These are phyloP conservation scores for Eimeria falciformis DNA, from an alignment of 169 alveolate species.

Conservation along the genomic window DNA sequence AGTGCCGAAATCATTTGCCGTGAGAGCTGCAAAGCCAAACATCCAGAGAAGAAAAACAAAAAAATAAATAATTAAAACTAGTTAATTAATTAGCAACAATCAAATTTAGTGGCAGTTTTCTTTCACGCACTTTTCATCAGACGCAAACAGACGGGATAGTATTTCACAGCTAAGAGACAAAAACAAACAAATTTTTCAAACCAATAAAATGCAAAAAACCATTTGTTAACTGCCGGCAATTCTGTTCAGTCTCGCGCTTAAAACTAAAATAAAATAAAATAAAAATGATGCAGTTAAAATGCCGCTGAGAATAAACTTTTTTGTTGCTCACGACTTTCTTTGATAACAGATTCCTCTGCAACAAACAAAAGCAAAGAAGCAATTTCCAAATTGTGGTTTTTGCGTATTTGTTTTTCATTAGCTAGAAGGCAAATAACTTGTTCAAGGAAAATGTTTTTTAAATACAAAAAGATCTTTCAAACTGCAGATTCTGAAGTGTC, in stretches of 20 bases:
- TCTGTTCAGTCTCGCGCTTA: too few relatives aligned
- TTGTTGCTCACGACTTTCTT: background rate
- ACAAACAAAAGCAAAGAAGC: background rate
- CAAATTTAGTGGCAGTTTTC: background rate
- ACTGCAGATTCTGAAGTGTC: too few relatives aligned
- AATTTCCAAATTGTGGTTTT: background rate
- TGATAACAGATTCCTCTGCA: background rate
- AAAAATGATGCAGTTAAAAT: too few relatives aligned
- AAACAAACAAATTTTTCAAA: background rate
- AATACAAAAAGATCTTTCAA: background rate
- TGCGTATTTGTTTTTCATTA: background rate
- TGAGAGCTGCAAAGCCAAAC: background rate
- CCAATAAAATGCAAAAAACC: background rate
- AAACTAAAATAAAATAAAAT: too few relatives aligned
- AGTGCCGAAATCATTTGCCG: constrained; percentile 13
- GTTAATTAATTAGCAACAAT: background rate
- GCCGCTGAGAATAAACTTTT: too few relatives aligned
- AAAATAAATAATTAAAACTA: too few relatives aligned
- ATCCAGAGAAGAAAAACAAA: background rate
- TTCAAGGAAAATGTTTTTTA: background rate
- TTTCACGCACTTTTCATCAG: constrained; percentile 10
- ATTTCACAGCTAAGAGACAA: background rate
- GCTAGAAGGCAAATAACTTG: too few relatives aligned
- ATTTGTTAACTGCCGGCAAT: too few relatives aligned
- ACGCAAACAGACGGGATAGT: constrained; percentile 16